phyloP scores from a whole-genome alignment of 306 rosid species.

The Comarum palustre region DNA sequence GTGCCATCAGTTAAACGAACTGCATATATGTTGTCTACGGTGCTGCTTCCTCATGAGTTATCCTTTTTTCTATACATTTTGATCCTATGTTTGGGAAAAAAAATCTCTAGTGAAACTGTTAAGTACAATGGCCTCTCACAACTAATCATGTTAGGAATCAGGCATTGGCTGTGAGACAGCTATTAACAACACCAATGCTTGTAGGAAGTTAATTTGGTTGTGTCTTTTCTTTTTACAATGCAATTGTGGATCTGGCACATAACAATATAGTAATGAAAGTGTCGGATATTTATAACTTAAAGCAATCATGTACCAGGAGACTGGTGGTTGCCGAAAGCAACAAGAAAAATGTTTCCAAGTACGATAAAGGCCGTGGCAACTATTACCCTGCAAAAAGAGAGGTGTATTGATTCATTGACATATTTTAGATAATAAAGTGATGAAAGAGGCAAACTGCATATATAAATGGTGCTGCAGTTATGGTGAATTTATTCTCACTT shows the following conservation, averaged over 20 bases:
- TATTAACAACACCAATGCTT: not conserved
- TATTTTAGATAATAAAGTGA: slow-evolving; percentile 12
- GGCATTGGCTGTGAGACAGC: not conserved
- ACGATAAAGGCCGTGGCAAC: slow-evolving; percentile 96
- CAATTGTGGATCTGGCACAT: not conserved
- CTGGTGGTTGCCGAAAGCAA: slow-evolving; percentile 98
- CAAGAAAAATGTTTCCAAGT: slow-evolving; percentile 87
- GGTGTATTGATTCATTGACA: slow-evolving; percentile 10
- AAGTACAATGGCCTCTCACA: not conserved
- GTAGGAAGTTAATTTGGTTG: not conserved
- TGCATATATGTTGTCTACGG: not conserved
- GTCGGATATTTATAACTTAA: slow-evolving; percentile 9
- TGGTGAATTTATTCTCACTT: slow-evolving; percentile 27
- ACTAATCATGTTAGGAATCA: not conserved
- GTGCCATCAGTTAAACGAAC: not conserved
- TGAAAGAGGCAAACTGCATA: slow-evolving; percentile 1
- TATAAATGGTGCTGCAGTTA: not conserved
- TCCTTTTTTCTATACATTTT: not conserved
- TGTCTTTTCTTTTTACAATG: not conserved
- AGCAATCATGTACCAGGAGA: slow-evolving; percentile 71
- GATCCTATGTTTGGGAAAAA: not conserved
- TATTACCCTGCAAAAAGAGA: slow-evolving; percentile 67
- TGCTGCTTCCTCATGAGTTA: slow-evolving; percentile 1
- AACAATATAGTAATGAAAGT: slow-evolving; percentile 10
- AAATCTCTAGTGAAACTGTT: not conserved